Conservation (phyloP, 140 eudicot species). For the Senecio squalidus region DNA sequence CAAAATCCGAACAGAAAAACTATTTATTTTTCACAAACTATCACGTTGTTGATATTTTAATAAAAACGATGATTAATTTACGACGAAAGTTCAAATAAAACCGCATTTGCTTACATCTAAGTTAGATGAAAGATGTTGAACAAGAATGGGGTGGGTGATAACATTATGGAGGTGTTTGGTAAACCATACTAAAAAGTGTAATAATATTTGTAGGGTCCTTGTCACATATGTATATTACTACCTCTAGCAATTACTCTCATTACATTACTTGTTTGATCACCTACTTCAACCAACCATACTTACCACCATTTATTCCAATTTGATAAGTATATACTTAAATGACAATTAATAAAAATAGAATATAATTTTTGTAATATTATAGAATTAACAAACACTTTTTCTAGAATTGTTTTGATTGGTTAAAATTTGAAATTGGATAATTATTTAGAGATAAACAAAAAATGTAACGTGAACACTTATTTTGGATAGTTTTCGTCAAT, state of each 20-base stretch:
- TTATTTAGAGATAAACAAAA: background rate
- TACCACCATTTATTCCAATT: conserved; percentile 13
- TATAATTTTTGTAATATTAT: background rate
- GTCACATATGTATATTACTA: conserved; percentile 28
- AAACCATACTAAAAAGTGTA: conserved; percentile 27
- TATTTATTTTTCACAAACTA: background rate
- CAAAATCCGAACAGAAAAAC: background rate
- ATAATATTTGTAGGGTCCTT: conserved; percentile 24
- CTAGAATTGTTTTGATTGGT: too few relatives aligned
- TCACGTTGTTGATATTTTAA: too few relatives aligned
- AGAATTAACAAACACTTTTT: background rate
- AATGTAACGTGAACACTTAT: too few relatives aligned
- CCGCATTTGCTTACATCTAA: background rate
- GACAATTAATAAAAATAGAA: background rate
- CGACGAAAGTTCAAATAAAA: background rate
- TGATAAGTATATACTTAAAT: conserved; percentile 4
- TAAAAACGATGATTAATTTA: background rate
- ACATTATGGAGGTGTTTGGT: conserved; percentile 25
- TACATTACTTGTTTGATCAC: conserved; percentile 24
- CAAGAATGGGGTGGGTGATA: conserved; percentile 27
- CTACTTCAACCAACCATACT: conserved; percentile 26
- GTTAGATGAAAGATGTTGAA: conserved; percentile 1
- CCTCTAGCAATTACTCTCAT: conserved; percentile 30
- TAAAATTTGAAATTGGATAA: too few relatives aligned
- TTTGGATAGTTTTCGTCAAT: too few relatives aligned